Evolutionary conservation across 805 yeast genomes (phyloP).

Genomic region (Wickerhamomyces bovis): DNA sequence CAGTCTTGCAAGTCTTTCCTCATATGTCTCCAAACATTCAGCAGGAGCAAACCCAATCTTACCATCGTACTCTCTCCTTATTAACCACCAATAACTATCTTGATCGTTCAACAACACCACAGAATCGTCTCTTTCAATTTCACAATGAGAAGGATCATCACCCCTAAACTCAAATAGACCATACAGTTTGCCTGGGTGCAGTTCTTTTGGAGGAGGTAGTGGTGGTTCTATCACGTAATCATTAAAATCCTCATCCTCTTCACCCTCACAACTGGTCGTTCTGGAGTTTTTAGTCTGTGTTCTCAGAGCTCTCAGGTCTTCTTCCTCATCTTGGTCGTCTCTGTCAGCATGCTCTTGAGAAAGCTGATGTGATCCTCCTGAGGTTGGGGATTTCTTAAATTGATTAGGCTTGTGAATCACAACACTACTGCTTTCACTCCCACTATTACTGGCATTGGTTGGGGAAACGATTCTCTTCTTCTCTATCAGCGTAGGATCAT

Average conservation of each 20-base stretch:
- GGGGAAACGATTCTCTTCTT: slow-evolving; percentile 17
- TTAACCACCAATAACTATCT: slow-evolving; percentile 97
- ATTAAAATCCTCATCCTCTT: slow-evolving; percentile 36
- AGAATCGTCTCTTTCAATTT: slow-evolving; percentile 72
- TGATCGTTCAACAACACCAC: slow-evolving; percentile 79
- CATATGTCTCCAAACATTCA: slow-evolving; percentile 86
- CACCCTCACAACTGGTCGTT: slow-evolving; percentile 24
- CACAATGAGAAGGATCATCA: slow-evolving; percentile 89
- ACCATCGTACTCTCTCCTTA: slow-evolving; percentile 50
- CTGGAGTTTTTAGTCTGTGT: slow-evolving; percentile 17
- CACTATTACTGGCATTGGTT: slow-evolving; percentile 5
- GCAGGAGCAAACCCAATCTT: slow-evolving; percentile 95
- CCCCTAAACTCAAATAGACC: slow-evolving; percentile 86
- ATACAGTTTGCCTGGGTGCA: slow-evolving; percentile 78
- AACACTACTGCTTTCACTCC: slow-evolving; percentile 19
- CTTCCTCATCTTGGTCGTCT: slow-evolving; percentile 15
- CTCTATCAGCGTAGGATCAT: slow-evolving; percentile 18
- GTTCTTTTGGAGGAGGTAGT: slow-evolving; percentile 62
- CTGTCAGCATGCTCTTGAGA: slow-evolving; percentile 7
- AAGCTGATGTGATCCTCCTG: slow-evolving; percentile 2
- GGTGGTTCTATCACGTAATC: slow-evolving; percentile 34
- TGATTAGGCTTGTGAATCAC: slow-evolving; percentile 7
- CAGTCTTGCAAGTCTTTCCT: slow-evolving; percentile 83
- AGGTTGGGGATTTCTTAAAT: neutral
- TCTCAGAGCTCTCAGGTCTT: slow-evolving; percentile 8